Evolutionary conservation across 2,329 filamentous ascomycete genomes (phyloP), one percentile per base, ranked within the genome.

Genomic region (Penicillium griseofulvum): DNA sequence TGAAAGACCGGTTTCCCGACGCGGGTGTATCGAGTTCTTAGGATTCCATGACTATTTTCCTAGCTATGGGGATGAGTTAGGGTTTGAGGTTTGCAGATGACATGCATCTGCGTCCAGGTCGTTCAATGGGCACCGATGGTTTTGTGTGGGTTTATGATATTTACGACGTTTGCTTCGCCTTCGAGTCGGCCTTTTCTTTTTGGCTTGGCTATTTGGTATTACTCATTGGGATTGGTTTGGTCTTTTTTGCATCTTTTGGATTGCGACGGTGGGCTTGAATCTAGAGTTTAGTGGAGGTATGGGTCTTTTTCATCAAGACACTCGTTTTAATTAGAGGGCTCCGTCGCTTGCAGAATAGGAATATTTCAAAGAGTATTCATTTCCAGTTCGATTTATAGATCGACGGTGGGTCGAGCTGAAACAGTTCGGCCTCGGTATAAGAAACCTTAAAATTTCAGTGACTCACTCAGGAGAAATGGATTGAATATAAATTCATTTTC

Each of bases 1-100:
- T 65, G 12, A 41, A 36, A 10, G 54, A 61, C 34, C 52, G 62
- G 0, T 57, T 58, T 17, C 28, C 28, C 1, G 43, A 49, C 1
- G 5, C 17, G 2, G 19, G 19, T 6, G 2, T 28, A 0, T 28
- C 39, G 12, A 12, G 31, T 6, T 24, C 33, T 12, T 16, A 34
- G 22, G 26, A 33, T 2, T 8, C 24, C 5, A 22, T 37, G 12
- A 5, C 17, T 7, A 9, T 39, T 39, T 4, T 45, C 39, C 1
- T 1, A 8, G 11, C 38, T 9, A 38, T 16, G 7, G n/a, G n/a
- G 9, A 34, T 16, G 4, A 1, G 6, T 14, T 10, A 24, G 14
- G 10, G 5, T 4, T 33, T 9, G 24, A 43, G 19, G 1, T 43
- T 33, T 0, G 19, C 11, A 17, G 11, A 16, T 34, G 16, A 0